Evolutionary conservation across 345 rosid species (phyloP).

Genomic region (Noccaea caerulescens): DNA sequence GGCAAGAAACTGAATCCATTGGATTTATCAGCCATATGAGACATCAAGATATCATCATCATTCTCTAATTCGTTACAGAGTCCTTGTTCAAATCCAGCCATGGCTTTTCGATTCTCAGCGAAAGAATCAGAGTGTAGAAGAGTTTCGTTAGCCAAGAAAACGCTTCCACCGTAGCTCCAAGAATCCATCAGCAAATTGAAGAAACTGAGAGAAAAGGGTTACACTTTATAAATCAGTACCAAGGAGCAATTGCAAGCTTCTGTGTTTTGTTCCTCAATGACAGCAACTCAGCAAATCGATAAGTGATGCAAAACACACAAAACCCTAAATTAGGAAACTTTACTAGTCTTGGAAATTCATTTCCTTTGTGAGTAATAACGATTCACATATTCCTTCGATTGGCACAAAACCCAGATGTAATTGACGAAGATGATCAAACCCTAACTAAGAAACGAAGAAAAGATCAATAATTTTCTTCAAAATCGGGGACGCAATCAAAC

Average conservation of each 20-base stretch:
- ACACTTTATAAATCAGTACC: background rate
- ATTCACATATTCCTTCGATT: constrained; percentile 14
- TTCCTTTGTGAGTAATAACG: background rate
- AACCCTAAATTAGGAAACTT: constrained; percentile 25
- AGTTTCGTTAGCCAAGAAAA: constrained; percentile 48
- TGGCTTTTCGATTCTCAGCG: constrained; percentile 45
- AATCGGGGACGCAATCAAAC: constrained; percentile 16
- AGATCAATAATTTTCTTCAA: constrained; percentile 10
- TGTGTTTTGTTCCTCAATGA: constrained; percentile 2
- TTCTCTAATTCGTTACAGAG: constrained; percentile 43
- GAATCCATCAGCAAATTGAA: constrained; percentile 51
- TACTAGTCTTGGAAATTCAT: background rate
- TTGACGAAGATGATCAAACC: constrained; percentile 7
- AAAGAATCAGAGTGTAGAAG: constrained; percentile 50
- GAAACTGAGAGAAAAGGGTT: constrained; percentile 7
- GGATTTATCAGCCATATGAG: constrained; percentile 45
- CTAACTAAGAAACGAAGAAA: constrained; percentile 13
- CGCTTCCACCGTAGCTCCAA: constrained; percentile 57
- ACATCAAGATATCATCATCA: constrained; percentile 40
- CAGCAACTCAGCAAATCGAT: background rate
- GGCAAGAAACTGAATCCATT: constrained; percentile 28
- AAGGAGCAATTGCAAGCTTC: constrained; percentile 8
- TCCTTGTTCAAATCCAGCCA: constrained; percentile 48
- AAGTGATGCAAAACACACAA: background rate
- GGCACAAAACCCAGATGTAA: constrained; percentile 28